Base-by-base conservation (phyloP, 176 grass and related monocot genomes). In the Avena sativa region DNA sequence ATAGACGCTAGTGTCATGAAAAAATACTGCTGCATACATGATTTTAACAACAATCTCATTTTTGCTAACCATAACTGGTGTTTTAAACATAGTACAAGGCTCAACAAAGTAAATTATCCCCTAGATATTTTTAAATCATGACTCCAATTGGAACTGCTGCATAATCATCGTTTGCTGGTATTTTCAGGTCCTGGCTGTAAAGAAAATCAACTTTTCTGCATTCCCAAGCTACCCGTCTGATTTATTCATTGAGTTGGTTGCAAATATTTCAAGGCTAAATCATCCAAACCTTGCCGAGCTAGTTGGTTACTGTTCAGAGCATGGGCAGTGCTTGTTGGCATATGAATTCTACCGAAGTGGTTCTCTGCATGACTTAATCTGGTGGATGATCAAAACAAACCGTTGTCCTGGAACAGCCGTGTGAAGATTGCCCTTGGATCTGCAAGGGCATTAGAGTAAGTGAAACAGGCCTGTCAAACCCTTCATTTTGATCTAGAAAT, bases 401-500 rank as follows among this genome's bases (percentile, higher is more conserved):
- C 85, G 15, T 76, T 98, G 32, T 83, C 90, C 86, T 98, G 97
- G 97, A 98, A 88, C 80, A 89, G 12, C 63, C 94, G 97, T 74
- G 90, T 96, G 67, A 98, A 94, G 87, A 96, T 98, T 78, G 89
- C 97, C 48, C 92, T 98, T 44, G 97, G 97, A 69, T 91, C 93
- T 81, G 97, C 97, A 85, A 88, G 97, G n/a, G 94, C 94, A 88
- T 78, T 98, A 48, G 97, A 98, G 97, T 98, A 91, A 96, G 96
- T 60, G 26, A 46, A 77, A 47, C 26, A 84, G 8, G 8, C 0
- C 4, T 23, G 1, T 72, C 6, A 62, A 62, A 62, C 25, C 46
- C 10, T 79, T 56, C 0, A 0, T 64, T 44, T 59, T 59, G 5
- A 50, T 58, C 21, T 43, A 44, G 8, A 84, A 32, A 43, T 10